phyloP scores from a whole-genome alignment of 345 rosid species.

The Eucalyptus sp. region DNA sequence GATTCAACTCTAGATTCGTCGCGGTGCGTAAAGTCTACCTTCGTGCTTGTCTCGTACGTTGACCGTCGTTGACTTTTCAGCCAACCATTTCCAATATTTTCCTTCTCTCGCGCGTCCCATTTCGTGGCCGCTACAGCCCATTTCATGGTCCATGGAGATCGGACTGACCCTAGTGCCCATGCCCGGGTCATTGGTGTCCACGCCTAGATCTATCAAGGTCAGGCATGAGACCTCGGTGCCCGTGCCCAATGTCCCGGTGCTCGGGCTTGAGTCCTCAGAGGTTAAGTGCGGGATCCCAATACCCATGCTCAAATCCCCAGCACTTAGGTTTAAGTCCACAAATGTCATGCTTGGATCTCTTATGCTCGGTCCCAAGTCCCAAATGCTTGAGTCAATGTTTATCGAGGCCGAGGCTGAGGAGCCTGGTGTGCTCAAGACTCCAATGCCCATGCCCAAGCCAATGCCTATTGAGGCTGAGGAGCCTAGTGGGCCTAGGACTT shows the following conservation, averaged over 20 bases:
- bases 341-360: no score
- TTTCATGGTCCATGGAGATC: not conserved
- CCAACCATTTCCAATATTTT: not conserved
- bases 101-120: not conserved
- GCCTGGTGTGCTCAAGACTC: fast-evolving
- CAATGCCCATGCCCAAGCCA: fast-evolving
- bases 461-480: fast-evolving
- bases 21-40: not conserved
- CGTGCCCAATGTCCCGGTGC: fast-evolving
- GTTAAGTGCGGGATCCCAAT: fast-evolving
- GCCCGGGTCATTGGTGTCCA: fast-evolving
- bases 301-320: no score
- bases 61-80: not conserved
- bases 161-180: no score
- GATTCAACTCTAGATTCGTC: no score
- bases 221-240: no score
- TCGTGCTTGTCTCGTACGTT: not conserved
- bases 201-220: fast-evolving
- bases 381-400: no score
- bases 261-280: fast-evolving
- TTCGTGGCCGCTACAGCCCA: no score
- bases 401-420: fast-evolving
- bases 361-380: no score
- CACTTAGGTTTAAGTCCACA: no score
- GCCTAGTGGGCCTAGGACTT: fast-evolving